Evolutionary conservation across 176 grass and related monocot species (phyloP).

Genomic region (Cenchrus fungigraminus): DNA sequence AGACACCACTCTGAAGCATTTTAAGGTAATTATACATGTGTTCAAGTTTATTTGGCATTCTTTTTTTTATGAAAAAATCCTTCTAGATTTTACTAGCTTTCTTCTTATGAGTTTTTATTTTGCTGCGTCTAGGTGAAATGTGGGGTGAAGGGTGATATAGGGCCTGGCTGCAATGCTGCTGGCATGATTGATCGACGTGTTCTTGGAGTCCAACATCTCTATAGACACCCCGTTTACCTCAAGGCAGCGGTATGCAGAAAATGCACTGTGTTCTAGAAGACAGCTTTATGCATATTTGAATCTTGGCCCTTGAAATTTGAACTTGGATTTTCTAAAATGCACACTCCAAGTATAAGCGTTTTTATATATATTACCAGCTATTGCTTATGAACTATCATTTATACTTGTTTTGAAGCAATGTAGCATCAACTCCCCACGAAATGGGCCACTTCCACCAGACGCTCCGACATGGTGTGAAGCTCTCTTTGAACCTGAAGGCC

Average conservation of each 20-base stretch:
- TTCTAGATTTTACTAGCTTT: background rate
- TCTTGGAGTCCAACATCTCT: slow-evolving; percentile 74
- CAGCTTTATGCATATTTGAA: background rate
- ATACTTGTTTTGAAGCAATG: slow-evolving; percentile 50
- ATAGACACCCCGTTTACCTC: slow-evolving; percentile 65
- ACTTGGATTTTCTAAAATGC: background rate
- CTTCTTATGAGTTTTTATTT: background rate
- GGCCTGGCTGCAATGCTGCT: slow-evolving; percentile 78
- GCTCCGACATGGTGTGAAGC: slow-evolving; percentile 87
- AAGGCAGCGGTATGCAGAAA: slow-evolving; percentile 49
- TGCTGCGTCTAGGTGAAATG: slow-evolving; percentile 65
- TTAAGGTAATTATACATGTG: slow-evolving; percentile 35
- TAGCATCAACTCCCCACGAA: slow-evolving; percentile 67
- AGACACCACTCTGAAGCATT: slow-evolving; percentile 31
- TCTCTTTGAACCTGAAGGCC: slow-evolving; percentile 83
- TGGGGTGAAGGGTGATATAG: slow-evolving; percentile 56
- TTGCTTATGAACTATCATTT: background rate
- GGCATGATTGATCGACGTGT: slow-evolving; percentile 71
- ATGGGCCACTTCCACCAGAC: slow-evolving; percentile 65
- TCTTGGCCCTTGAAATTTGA: background rate
- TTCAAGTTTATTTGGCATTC: background rate
- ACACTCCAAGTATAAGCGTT: background rate
- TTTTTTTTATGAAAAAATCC: background rate
- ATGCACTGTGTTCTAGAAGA: background rate
- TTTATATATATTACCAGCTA: background rate